Base-by-base conservation (phyloP, 2,329 filamentous ascomycete species). In the Neopestalotiopsis sp. region DNA sequence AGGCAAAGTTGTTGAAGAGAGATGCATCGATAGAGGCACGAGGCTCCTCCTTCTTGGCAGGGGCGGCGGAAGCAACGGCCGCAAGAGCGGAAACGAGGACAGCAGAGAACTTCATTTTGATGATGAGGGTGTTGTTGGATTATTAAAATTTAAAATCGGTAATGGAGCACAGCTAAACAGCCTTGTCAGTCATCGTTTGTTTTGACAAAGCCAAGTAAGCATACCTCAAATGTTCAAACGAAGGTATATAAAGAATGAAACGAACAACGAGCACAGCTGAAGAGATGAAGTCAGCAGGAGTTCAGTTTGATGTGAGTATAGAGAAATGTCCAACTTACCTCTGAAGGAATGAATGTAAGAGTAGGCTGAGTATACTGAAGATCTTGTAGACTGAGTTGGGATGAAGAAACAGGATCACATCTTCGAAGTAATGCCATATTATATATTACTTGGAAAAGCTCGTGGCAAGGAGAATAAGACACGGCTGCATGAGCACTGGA, bases 101-200 rank as follows among this genome's bases (percentile, higher is more conserved):
- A 71, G 80, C 80, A 65, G 81, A 76, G 78, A 80, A 77, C 82
- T 86, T 85, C 85, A 87, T 87, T 72, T 81, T 86, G 82, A 77
- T 58, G 68, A 72, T 70, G 62, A 68, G 71, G 56, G 67, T 65
- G 70, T 69, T 74, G 74, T 73, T 74, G 64, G 71, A 65, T 64
- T 72, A 79, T 79, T 79, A 79, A 75, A 76, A 64, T 78, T 77
- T 76, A 38, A 77, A 70, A 72, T 74, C 71, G 59, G 24, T 73
- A 80, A 78, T 72, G 79, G 76, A 84, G 83, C 83, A 83, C 82
- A 84, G 83, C 83, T 83, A 67, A 77, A 58, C 6, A 32, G 9
- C 28, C n/a, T n/a, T 38, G 74, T 76, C 73, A 76, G 75, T 68
- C 45, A 66, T 60, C 28, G 62, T 14, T 17, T 61, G 14, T 57